A percentile compares a stretch with the other conserved stretches of the same genome.
These are phyloP conservation scores for Gentiana macrophylla DNA, from an alignment of 257 asterid genomes.

Conservation along the genomic window DNA sequence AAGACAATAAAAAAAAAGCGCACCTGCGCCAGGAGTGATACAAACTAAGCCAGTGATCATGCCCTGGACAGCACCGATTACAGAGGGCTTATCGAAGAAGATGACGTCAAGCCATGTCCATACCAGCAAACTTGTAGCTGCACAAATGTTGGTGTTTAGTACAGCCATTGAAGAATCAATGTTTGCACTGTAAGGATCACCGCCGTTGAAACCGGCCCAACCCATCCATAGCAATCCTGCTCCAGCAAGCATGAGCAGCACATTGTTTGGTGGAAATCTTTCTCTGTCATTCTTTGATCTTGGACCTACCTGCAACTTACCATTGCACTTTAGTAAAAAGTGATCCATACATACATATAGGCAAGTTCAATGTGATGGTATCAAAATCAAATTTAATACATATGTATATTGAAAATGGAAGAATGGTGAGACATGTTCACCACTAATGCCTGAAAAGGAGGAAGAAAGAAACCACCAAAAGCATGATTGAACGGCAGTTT, in stretches of 20 bases:
- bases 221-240: constrained; percentile 76
- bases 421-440: too few relatives aligned
- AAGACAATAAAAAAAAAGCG: background rate
- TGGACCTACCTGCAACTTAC: constrained; percentile 49
- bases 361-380: background rate
- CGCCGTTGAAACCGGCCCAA: constrained; percentile 75
- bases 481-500: too few relatives aligned
- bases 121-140: constrained; percentile 65
- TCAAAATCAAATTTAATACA: background rate
- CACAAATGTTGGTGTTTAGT: constrained; percentile 61
- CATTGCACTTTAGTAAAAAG: background rate
- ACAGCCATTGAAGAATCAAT: constrained; percentile 66
- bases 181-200: constrained; percentile 62
- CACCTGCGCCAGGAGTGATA: constrained; percentile 70
- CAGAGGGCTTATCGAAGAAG: constrained; percentile 52
- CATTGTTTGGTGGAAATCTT: constrained; percentile 58
- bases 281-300: constrained; percentile 37
- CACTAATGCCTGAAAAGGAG: too few relatives aligned
- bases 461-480: too few relatives aligned
- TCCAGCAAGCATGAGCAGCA: constrained; percentile 45
- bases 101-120: constrained; percentile 72
- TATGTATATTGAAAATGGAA: background rate
- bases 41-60: constrained; percentile 69
- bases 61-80: constrained; percentile 62
- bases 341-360: background rate